Evolutionary conservation across 192 early-diverging fungal genomes (phyloP).

Genomic region (Coemansia sp.): DNA sequence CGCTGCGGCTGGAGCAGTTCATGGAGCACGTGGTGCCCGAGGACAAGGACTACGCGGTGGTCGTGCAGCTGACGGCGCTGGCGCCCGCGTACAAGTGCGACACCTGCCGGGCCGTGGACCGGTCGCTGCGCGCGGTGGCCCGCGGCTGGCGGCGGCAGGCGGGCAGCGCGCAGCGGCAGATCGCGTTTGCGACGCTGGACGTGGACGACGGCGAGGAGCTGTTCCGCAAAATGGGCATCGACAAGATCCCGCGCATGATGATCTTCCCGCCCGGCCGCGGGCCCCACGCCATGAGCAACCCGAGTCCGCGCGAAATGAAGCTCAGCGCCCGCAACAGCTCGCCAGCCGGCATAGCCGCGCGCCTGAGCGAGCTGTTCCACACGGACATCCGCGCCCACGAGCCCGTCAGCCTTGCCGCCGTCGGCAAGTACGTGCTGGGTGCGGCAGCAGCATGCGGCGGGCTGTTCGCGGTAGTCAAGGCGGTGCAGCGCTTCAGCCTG

Average conservation of each 20-base stretch:
- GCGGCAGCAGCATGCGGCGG: conserved; percentile 8
- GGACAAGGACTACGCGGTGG: conserved; percentile 44
- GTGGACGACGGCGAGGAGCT: conserved; percentile 49
- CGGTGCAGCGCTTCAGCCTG: conserved; percentile 26
- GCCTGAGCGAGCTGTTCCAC: conserved; percentile 40
- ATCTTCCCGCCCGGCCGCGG: conserved; percentile 44
- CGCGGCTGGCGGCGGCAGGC: conserved; percentile 39
- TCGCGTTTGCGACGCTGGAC: conserved; percentile 45
- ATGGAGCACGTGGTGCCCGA: conserved; percentile 41
- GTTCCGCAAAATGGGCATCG: conserved; percentile 45
- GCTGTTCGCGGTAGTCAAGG: conserved; percentile 13
- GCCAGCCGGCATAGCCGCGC: conserved; percentile 27
- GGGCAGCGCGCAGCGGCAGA: conserved; percentile 5
- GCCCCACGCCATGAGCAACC: conserved; percentile 22
- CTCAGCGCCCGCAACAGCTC: conserved; percentile 17
- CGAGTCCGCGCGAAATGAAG: conserved; percentile 38
- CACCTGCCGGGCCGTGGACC: conserved; percentile 31
- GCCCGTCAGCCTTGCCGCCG: conserved; percentile 16
- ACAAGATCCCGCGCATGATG: conserved; percentile 45
- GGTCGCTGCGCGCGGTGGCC: conserved; percentile 32
- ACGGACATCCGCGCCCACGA: conserved; percentile 28
- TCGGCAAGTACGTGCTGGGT: conserved; percentile 20
- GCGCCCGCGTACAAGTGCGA: conserved; percentile 47
- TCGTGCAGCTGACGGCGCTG: conserved; percentile 48
- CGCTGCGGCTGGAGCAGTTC: conserved; percentile 25